phyloP scores from a whole-genome alignment of 192 early-diverging fungal species.

The Haplosporangium gracile region DNA sequence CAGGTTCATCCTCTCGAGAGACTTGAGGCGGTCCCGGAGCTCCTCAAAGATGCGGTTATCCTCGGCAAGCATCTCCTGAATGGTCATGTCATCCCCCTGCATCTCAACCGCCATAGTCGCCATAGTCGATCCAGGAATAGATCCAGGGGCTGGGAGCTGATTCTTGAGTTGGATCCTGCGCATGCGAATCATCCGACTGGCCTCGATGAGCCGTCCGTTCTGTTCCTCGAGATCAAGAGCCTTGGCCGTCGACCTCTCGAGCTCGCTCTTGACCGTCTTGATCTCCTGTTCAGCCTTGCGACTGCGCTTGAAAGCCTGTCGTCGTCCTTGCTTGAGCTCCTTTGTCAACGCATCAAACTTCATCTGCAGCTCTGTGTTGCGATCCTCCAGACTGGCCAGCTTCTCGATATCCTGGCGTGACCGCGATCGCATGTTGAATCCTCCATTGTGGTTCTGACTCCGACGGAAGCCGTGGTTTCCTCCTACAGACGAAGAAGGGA shows the following conservation, averaged over 20 bases:
- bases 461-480: conserved; percentile 25
- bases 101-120: conserved; percentile 46
- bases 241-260: conserved; percentile 41
- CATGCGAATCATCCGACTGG: conserved; percentile 38
- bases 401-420: conserved; percentile 53
- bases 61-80: conserved; percentile 54
- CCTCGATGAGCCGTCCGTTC: conserved; percentile 48
- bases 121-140: conserved; percentile 54
- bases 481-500: background rate
- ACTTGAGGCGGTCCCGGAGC: conserved; percentile 42
- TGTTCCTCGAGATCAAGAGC: conserved; percentile 46
- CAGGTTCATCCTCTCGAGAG: conserved; percentile 42
- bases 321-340: conserved; percentile 45
- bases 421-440: conserved; percentile 18
- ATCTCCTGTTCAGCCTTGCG: conserved; percentile 40
- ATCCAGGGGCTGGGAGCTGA: conserved; percentile 50
- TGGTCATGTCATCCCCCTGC: conserved; percentile 52
- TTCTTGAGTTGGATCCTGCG: conserved; percentile 50
- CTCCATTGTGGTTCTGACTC: background rate
- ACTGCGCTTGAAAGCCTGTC: conserved; percentile 44
- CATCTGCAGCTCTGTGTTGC: conserved; percentile 38
- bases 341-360: conserved; percentile 46
- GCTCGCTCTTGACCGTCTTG: conserved; percentile 41
- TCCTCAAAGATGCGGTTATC: conserved; percentile 55
- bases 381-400: conserved; percentile 32